Evolutionary conservation across 768 basidiomycete genomes (phyloP).

Genomic region (Russula ochroleuca): DNA sequence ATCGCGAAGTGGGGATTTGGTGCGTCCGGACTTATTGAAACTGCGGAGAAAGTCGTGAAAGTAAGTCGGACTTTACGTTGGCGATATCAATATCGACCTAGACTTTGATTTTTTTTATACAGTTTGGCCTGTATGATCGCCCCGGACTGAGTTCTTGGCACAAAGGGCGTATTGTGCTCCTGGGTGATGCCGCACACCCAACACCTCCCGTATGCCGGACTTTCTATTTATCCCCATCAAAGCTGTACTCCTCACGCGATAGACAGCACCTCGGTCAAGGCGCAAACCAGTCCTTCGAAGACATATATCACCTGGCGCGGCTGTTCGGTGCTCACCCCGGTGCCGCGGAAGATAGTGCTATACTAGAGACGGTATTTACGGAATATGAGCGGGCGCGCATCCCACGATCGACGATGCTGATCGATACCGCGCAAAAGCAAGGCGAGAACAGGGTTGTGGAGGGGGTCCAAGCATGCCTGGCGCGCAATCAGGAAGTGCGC

Average conservation of each 20-base stretch:
- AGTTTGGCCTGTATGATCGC: constrained; percentile 46
- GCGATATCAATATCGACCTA: not conserved
- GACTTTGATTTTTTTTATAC: too few relatives aligned
- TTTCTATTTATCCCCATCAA: not conserved
- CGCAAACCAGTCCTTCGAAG: constrained; percentile 45
- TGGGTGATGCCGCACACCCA: constrained; percentile 47
- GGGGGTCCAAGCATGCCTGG: constrained; percentile 34
- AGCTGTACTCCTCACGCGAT: not conserved
- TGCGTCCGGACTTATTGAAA: constrained; percentile 31
- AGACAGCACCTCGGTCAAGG: constrained; percentile 45
- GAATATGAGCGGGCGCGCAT: constrained; percentile 39
- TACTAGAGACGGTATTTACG: constrained; percentile 34
- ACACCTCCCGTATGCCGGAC: constrained; percentile 40
- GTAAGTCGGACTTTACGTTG: constrained; percentile 21
- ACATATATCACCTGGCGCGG: constrained; percentile 37
- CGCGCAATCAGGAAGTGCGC: constrained; percentile 32
- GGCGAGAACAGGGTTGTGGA: constrained; percentile 38
- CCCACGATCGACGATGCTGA: constrained; percentile 36
- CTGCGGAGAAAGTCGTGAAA: constrained; percentile 32
- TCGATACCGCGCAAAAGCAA: constrained; percentile 35
- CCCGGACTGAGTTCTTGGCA: constrained; percentile 42
- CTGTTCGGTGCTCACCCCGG: constrained; percentile 34
- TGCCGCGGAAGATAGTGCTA: constrained; percentile 29
- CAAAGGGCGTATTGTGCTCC: constrained; percentile 40
- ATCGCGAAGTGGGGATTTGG: constrained; percentile 31